These are phyloP conservation scores for Chaetomium olivaceum DNA, from an alignment of 2,329 filamentous ascomycete genomes.

Conservation along the genomic window DNA sequence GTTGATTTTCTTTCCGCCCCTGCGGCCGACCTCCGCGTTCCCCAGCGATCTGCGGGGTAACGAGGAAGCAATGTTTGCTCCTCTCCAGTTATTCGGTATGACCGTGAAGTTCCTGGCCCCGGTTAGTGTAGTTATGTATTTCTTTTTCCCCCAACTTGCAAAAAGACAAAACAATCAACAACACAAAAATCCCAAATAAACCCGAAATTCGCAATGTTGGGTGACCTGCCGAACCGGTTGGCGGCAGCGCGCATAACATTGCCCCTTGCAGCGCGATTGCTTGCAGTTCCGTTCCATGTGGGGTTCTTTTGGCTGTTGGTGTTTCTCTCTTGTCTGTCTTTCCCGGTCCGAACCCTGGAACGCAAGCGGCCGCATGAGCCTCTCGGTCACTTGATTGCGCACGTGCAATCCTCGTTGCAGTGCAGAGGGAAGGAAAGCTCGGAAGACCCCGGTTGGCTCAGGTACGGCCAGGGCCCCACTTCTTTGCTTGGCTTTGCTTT, in stretches of 20 bases:
- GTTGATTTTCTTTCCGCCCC: background rate
- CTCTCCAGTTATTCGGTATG: background rate
- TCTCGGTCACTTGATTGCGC: conserved; percentile 4
- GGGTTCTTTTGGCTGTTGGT: background rate
- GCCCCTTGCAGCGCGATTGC: background rate
- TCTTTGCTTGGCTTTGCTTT: too few species aligned
- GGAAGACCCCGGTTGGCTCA: background rate
- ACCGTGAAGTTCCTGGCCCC: background rate
- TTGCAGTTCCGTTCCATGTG: conserved; percentile 9
- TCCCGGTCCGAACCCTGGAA: background rate
- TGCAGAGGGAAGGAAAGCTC: background rate
- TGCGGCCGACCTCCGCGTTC: background rate
- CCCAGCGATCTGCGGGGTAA: conserved; percentile 2
- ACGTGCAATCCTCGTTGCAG: background rate
- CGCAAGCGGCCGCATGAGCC: conserved; percentile 8
- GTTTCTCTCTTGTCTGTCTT: background rate
- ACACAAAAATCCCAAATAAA: background rate
- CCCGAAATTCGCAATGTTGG: background rate
- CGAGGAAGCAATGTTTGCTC: background rate
- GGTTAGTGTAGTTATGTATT: background rate
- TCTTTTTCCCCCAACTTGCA: background rate
- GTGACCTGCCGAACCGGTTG: background rate
- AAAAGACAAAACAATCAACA: background rate
- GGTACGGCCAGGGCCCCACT: too few species aligned
- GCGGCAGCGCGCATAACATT: background rate